Conservation (phyloP, 768 basidiomycete genomes). For the Gautieria morchelliformis region DNA sequence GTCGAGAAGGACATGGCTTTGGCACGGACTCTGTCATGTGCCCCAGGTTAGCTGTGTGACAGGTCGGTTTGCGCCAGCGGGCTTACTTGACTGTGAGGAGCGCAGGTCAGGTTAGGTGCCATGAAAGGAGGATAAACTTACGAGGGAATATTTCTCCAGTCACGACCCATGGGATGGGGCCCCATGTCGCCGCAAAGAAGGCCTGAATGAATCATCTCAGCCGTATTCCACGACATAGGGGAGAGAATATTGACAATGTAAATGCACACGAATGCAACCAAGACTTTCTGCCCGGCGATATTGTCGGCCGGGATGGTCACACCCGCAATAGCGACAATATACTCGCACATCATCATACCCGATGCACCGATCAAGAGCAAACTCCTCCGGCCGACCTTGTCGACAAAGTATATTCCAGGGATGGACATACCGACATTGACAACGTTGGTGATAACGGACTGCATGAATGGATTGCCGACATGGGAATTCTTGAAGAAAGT, state of each 20-base stretch:
- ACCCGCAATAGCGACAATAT: conserved; percentile 62
- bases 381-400: conserved; percentile 72
- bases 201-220: conserved; percentile 12
- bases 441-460: conserved; percentile 58
- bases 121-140: neutral
- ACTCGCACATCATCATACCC: conserved; percentile 82
- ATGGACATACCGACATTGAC: conserved; percentile 76
- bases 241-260: conserved; percentile 26
- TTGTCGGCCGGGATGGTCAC: conserved; percentile 37
- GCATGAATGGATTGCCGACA: conserved; percentile 51
- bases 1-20: conserved; percentile 75
- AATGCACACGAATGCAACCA: conserved; percentile 48
- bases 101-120: neutral
- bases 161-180: conserved; percentile 58
- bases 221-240: neutral
- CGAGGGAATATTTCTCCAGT: conserved; percentile 76
- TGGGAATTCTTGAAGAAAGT: conserved; percentile 55
- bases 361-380: conserved; percentile 72
- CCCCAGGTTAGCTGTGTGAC: neutral
- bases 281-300: conserved; percentile 51
- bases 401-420: conserved; percentile 72
- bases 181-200: conserved; percentile 50
- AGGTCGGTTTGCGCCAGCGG: neutral
- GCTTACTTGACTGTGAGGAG: neutral
- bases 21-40: conserved; percentile 55